A percentile compares a stretch with the other conserved stretches of the same genome.
Evolutionary conservation across 768 basidiomycete genomes (phyloP).

Genomic region (Trametes punicea): DNA sequence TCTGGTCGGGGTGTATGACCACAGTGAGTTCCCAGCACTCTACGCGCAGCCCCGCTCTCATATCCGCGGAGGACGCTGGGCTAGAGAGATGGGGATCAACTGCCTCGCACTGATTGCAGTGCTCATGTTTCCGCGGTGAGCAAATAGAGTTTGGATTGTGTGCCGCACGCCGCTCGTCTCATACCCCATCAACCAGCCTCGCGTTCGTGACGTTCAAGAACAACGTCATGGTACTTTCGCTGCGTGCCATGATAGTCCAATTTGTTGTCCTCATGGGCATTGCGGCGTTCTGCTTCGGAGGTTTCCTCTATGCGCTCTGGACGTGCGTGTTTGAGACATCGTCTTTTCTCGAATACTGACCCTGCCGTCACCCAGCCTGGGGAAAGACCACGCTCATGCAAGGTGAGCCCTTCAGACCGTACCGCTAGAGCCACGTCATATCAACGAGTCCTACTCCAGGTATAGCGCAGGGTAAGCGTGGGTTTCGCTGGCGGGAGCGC

Average conservation of each 20-base stretch:
- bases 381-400: conserved; percentile 54
- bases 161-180: neutral
- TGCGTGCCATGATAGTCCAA: conserved; percentile 91
- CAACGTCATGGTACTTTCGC: conserved; percentile 74
- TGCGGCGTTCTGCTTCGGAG: conserved; percentile 87
- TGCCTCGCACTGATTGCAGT: conserved; percentile 86
- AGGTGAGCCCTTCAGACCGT: conserved; percentile 14
- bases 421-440: no score
- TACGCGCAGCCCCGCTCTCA: neutral
- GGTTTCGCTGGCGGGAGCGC: neutral
- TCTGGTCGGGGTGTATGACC: conserved; percentile 69
- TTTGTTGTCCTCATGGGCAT: conserved; percentile 82
- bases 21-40: conserved; percentile 43
- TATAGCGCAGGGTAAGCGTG: conserved; percentile 35
- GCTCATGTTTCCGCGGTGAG: conserved; percentile 81
- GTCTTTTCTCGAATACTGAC: neutral
- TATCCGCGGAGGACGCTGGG: conserved; percentile 51
- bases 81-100: conserved; percentile 70
- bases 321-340: conserved; percentile 54
- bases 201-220: conserved; percentile 89
- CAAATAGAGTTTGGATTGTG: neutral
- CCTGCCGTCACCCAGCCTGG: no score
- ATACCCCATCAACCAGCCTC: conserved; percentile 43
- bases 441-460: conserved; percentile 9
- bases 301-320: conserved; percentile 91